A percentile compares a stretch with the other conserved stretches of the same genome.
phyloP scores from a whole-genome alignment of 1,284 basidiomycete genomes.

The Ceratobasidium sp. region DNA sequence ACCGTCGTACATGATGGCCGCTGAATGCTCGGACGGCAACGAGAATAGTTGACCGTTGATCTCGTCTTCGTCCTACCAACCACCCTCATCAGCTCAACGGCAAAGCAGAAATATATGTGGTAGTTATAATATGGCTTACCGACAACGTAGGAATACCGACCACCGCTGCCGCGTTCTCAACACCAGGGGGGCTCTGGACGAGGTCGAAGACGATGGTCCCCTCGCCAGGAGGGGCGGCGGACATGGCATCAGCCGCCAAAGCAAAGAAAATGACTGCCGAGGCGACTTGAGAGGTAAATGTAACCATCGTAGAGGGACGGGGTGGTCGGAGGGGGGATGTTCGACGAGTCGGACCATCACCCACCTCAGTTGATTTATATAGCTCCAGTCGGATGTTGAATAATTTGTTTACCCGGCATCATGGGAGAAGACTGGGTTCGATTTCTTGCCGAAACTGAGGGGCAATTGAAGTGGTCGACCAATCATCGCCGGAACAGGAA shows the following conservation, averaged over 20 bases:
- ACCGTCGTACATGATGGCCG: not conserved
- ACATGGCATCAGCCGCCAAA: not conserved
- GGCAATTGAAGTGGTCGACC: too few species aligned
- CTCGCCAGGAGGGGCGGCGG: not conserved
- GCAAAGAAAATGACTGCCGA: not conserved
- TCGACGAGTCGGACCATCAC: constrained; percentile 9
- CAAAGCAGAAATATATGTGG: too few species aligned
- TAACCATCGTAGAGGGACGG: not conserved
- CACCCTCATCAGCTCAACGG: not conserved
- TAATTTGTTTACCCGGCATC: not conserved
- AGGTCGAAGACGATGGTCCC: too few species aligned
- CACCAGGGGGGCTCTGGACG: too few species aligned
- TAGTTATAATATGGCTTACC: not conserved
- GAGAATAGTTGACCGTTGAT: not conserved
- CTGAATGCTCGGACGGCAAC: not conserved
- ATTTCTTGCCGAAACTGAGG: too few species aligned
- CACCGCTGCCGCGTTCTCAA: too few species aligned
- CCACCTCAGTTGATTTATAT: not conserved
- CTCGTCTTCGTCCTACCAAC: not conserved
- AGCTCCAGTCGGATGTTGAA: not conserved
- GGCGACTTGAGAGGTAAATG: not conserved
- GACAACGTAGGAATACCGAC: too few species aligned
- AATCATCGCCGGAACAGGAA: too few species aligned
- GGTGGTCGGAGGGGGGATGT: not conserved
- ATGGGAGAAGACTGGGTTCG: too few species aligned